Conservation (phyloP, 768 basidiomycete species). For the Paxillus ammoniavirescens region DNA sequence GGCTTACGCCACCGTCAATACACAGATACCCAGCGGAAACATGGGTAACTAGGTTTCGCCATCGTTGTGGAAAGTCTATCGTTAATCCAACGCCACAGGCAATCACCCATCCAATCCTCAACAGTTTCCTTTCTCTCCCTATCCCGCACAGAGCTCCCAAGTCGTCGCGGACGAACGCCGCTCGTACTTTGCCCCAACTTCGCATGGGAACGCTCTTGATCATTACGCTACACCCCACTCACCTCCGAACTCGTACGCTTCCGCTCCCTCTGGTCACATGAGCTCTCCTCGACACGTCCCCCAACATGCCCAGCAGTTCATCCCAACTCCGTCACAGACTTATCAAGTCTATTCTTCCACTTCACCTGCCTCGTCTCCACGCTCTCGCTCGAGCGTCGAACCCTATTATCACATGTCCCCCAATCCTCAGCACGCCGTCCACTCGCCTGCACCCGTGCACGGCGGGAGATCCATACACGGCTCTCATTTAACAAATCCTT, state of each 20-base stretch:
- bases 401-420: conserved; percentile 42
- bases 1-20: conserved; percentile 25
- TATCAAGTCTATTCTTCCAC: conserved; percentile 35
- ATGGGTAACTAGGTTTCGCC: conserved; percentile 17
- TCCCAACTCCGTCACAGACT: conserved; percentile 49
- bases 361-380: conserved; percentile 24
- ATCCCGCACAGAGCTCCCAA: conserved; percentile 16
- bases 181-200: conserved; percentile 23
- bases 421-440: conserved; percentile 32
- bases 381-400: conserved; percentile 31
- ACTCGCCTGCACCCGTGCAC: conserved; percentile 16
- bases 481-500: conserved; percentile 13
- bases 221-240: conserved; percentile 23
- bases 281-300: conserved; percentile 16
- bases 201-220: conserved; percentile 17
- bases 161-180: conserved; percentile 18
- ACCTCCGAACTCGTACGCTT: conserved; percentile 12
- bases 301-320: conserved; percentile 35
- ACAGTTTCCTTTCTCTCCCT: conserved; percentile 19
- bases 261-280: conserved; percentile 10
- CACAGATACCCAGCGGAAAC: conserved; percentile 18
- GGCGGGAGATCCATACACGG: conserved; percentile 12
- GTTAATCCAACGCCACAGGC: conserved; percentile 21
- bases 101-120: conserved; percentile 16
- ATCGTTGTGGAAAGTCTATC: neutral